These are phyloP conservation scores for Entomortierella lignicola DNA, from an alignment of 192 early-diverging fungal genomes.

Conservation along the genomic window DNA sequence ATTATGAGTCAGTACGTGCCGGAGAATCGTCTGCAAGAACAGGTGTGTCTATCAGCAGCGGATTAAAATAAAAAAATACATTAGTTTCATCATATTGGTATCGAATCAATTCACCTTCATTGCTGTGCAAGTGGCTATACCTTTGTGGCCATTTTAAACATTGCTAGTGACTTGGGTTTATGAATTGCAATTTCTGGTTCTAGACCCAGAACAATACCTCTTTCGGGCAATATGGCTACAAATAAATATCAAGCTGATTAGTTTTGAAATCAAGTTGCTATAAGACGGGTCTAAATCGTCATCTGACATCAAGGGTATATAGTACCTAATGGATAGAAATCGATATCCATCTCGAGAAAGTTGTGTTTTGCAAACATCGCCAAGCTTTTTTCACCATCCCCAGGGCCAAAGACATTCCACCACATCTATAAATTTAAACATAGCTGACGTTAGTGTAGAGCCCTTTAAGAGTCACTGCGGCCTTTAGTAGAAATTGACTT, in stretches of 20 bases:
- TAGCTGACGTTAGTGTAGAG: too few species aligned
- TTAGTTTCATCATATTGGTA: too few species aligned
- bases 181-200: slow-evolving; percentile 71
- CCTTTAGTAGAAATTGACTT: neutral
- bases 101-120: too few species aligned
- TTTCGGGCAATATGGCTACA: slow-evolving; percentile 75
- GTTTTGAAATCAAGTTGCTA: too few species aligned
- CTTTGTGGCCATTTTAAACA: slow-evolving; percentile 76
- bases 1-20: slow-evolving; percentile 63
- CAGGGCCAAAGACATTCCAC: slow-evolving; percentile 50
- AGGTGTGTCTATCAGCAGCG: slow-evolving; percentile 70
- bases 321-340: slow-evolving; percentile 84
- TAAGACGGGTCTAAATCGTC: too few species aligned
- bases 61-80: neutral
- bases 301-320: too few species aligned
- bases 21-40: slow-evolving; percentile 78
- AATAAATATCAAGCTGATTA: neutral
- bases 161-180: slow-evolving; percentile 64
- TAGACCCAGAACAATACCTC: slow-evolving; percentile 82
- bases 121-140: slow-evolving; percentile 33
- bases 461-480: neutral
- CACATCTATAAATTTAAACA: slow-evolving; percentile 31
- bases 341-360: slow-evolving; percentile 68
- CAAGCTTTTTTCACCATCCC: slow-evolving; percentile 28
- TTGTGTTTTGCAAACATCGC: slow-evolving; percentile 50